A percentile compares a stretch with the other conserved stretches of the same genome.
Conservation (phyloP, 148 eudicot species). For the Rhododendron mucronatum region DNA sequence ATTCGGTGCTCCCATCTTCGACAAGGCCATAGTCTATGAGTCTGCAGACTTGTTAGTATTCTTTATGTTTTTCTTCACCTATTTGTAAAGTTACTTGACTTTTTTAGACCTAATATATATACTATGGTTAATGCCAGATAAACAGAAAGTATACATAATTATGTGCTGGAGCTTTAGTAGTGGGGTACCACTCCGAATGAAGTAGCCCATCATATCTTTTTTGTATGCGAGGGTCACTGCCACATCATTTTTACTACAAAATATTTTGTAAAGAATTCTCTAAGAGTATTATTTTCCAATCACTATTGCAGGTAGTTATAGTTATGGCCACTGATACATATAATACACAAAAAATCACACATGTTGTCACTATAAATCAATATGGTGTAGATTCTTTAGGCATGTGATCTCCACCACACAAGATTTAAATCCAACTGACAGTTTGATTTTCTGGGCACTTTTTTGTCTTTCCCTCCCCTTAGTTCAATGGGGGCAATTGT, state of each 20-base stretch:
- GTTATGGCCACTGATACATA: background rate
- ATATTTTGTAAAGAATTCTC: background rate
- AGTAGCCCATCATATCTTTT: background rate
- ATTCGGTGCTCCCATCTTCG: slow-evolving; percentile 92
- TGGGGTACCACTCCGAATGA: background rate
- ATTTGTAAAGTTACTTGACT: background rate
- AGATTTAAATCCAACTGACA: background rate
- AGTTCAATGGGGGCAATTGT: background rate
- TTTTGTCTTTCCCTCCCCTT: background rate
- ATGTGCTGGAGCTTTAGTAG: background rate
- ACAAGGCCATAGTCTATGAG: slow-evolving; percentile 74
- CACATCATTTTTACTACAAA: background rate
- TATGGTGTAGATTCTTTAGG: background rate
- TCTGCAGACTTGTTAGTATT: slow-evolving; percentile 65
- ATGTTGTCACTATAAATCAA: background rate
- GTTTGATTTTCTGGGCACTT: background rate
- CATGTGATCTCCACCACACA: background rate
- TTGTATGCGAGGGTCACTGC: background rate
- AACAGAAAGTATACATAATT: background rate
- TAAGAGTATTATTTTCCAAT: background rate
- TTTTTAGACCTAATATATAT: background rate
- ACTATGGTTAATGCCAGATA: background rate
- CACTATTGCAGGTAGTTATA: background rate
- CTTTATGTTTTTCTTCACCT: background rate
- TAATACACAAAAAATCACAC: background rate